Evolutionary conservation across 176 grass and related monocot genomes (phyloP), one percentile per base, ranked within the genome.

Genomic region (Aegilops sharonensis): DNA sequence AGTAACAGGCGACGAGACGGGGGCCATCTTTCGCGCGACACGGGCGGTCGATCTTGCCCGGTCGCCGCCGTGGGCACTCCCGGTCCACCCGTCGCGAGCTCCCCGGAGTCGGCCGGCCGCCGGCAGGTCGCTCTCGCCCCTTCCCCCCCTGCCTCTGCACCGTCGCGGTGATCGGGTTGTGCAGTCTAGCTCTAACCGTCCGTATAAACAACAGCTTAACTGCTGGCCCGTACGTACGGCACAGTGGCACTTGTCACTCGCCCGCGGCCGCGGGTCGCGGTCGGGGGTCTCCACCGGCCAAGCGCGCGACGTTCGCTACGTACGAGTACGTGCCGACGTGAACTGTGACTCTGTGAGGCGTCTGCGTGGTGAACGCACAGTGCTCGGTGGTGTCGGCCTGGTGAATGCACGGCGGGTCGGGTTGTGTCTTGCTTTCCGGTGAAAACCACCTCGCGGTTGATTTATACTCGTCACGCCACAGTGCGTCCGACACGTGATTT

Each of bases 21-120:
- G 48, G 48, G 48, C 48, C 14, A 52, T 2, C 54, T 57, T 20
- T 20, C 54, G 17, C 54, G 54, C 54, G 52, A 56, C 52, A 56
- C 12, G 47, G 47, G 47, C 13, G 47, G 1, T 52, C 14, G 14
- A 52, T 52, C 14, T 52, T 52, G 48, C 14, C 48, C 14, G 48
- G 48, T 6, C 48, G 48, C 48, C 14, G 48, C 48, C 48, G 48
- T 17, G 48, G 48, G 48, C 48, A 14, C 54, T 57, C 54, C 54
- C 54, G 54, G 18, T 20, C 54, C 54, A 57, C 54, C 54, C 54
- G 54, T 57, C 2, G 17, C 0, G 54, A 56, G 29, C 31, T 52
- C 66, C 66, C 29, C 54, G 18, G 30, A 57, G 76, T 89, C 76
- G 57, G 82, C 82, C 76, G 66, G 87, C 81, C 73, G 81, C 81